Percentiles rank a stretch among this genome's conserved stretches.
phyloP scores from a whole-genome alignment of 805 yeast species.

The Wickerhamiella shivajii region DNA sequence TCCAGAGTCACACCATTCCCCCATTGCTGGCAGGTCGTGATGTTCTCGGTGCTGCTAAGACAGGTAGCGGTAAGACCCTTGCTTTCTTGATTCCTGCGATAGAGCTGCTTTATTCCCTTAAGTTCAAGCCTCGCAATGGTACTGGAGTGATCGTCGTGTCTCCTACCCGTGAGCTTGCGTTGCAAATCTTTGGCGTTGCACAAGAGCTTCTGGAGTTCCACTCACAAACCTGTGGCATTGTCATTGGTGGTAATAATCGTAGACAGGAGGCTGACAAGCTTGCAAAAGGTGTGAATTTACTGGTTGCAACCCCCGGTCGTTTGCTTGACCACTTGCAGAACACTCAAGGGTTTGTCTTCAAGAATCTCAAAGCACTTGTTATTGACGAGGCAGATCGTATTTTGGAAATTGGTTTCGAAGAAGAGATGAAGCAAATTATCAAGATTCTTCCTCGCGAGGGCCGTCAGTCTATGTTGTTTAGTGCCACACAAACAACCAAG shows the following conservation, averaged over 20 bases:
- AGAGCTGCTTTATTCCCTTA: conserved; percentile 75
- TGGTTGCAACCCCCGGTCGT: conserved; percentile 97
- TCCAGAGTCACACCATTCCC: conserved; percentile 91
- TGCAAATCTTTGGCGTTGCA: conserved; percentile 96
- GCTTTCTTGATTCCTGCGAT: conserved; percentile 94
- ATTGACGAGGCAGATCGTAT: conserved; percentile 98
- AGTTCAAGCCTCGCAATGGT: conserved; percentile 95
- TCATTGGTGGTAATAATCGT: conserved; percentile 88
- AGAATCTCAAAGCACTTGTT: conserved; percentile 82
- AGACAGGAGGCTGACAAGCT: conserved; percentile 95
- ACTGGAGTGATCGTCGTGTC: conserved; percentile 93
- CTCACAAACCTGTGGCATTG: conserved; percentile 89
- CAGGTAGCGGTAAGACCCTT: conserved; percentile 96
- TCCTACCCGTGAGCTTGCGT: conserved; percentile 94
- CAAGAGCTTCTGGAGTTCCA: conserved; percentile 82
- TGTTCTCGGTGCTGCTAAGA: conserved; percentile 98
- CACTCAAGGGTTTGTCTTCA: conserved; percentile 84
- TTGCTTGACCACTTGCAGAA: conserved; percentile 91
- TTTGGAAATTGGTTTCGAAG: conserved; percentile 95
- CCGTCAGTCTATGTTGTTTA: conserved; percentile 91
- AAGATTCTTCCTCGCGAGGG: conserved; percentile 83
- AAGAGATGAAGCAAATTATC: conserved; percentile 95
- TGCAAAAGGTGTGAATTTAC: conserved; percentile 79
- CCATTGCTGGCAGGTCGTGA: conserved; percentile 94
- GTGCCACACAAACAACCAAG: conserved; percentile 99